Percentiles rank a stretch among this genome's conserved stretches.
Conservation (phyloP, 1,284 basidiomycete genomes). For the Ganoderma multipileum region DNA sequence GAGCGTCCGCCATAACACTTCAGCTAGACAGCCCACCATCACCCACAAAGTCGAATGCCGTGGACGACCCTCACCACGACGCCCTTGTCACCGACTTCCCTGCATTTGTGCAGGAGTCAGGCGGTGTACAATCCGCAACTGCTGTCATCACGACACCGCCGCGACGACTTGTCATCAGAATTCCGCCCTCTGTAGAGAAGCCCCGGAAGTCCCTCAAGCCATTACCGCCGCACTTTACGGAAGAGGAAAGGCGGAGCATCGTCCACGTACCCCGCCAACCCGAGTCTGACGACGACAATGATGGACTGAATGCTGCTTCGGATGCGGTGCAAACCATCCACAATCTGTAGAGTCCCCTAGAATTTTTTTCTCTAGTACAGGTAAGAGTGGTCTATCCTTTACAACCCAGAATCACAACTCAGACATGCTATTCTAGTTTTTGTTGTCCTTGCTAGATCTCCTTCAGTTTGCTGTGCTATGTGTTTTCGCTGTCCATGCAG, state of each 20-base stretch:
- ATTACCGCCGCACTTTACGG: conserved; percentile 5
- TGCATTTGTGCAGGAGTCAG: not conserved
- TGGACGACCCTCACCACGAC: not conserved
- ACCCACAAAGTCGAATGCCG: not conserved
- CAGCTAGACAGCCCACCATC: not conserved
- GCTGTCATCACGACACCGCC: not conserved
- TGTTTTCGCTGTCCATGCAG: not conserved
- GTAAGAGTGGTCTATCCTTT: not conserved
- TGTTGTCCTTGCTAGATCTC: not conserved
- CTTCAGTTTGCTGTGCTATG: not conserved
- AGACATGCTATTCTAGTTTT: not conserved
- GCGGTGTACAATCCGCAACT: not conserved
- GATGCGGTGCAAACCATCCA: not conserved
- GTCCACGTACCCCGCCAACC: conserved; percentile 12
- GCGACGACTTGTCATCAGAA: conserved; percentile 16
- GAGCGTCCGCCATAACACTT: not conserved
- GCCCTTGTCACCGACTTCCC: not conserved
- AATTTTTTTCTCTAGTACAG: not conserved
- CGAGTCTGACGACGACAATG: not conserved
- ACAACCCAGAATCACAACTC: not conserved
- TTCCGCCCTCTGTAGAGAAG: conserved; percentile 13
- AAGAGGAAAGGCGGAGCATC: conserved; percentile 11
- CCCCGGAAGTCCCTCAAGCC: conserved; percentile 12
- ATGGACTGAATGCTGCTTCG: not conserved
- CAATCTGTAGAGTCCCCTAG: not conserved